Evolutionary conservation across 805 yeast genomes (phyloP).

Genomic region (Yamadazyma nakazawae): DNA sequence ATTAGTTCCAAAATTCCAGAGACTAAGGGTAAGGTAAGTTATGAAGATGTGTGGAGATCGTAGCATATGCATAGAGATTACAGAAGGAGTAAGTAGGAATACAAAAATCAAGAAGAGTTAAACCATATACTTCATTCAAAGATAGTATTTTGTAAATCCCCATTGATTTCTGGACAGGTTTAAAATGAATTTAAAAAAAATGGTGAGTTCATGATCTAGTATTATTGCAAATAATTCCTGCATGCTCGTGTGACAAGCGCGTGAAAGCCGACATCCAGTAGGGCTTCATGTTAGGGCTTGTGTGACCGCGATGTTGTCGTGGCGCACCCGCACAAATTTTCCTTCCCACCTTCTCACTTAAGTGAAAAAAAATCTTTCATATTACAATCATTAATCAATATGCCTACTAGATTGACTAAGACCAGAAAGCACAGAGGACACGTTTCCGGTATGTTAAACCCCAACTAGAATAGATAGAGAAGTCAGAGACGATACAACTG

Average conservation of each 20-base stretch:
- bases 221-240: no score
- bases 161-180: no score
- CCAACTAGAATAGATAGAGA: neutral
- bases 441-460: constrained; percentile 87
- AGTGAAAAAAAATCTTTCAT: constrained; percentile 9
- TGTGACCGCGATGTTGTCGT: neutral
- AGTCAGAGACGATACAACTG: neutral
- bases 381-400: constrained; percentile 31
- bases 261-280: neutral
- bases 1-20: constrained; percentile 60
- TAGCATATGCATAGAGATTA: neutral
- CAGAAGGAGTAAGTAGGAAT: no score
- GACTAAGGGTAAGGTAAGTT: constrained; percentile 61
- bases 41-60: constrained; percentile 65
- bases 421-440: constrained; percentile 99
- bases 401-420: constrained; percentile 99
- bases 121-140: no score
- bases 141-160: no score
- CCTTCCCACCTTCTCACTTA: constrained; percentile 6
- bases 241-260: neutral
- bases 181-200: no score
- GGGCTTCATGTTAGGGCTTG: constrained; percentile 7
- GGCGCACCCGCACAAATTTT: constrained; percentile 7
- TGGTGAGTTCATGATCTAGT: no score
- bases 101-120: no score